Base-by-base conservation (phyloP, 169 alveolate genomes). In the Plasmodium ovale region DNA sequence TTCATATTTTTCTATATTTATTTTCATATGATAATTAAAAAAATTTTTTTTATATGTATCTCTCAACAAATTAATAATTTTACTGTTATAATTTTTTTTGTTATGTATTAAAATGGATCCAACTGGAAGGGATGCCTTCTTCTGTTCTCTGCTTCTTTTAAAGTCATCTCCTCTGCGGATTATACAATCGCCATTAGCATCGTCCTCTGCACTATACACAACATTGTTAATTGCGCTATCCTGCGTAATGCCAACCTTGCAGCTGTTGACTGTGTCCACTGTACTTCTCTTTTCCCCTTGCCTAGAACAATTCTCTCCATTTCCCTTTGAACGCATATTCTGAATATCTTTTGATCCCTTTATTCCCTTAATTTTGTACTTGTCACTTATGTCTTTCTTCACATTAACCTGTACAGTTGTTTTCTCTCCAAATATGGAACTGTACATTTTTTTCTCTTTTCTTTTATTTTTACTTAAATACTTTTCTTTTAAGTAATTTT, bases 1-100 rank as follows among this genome's bases (percentile, higher is more conserved):
- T 39, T 82, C 90, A 82, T 82, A 82, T 35, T 82, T 82, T 82
- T 82, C 90, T 35, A 82, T 69, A 64, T 82, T 82, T 23, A 82
- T 82, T 67, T 82, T 82, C 47, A 51, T 65, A 42, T 82, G 56
- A 37, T 64, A 67, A 65, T 51, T 82, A 23, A 67, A 65, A 33
- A 49, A 49, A 49, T 82, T 67, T 37, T 82, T 82, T 64, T 51
- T 82, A 82, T 65, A 64, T 14, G 69, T 47, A 29, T 82, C 90
- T 65, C 90, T 82, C 42, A 82, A 49, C 25, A 82, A 82, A 82
- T 82, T 51, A 33, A 82, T 65, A 42, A 37, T 42, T 54, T 53
- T 82, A 35, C 42, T 47, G 65, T 56, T 82, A 69, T 82, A 79
- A 64, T 64, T 47, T 35, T 82, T 29, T 82, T 82, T 82, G 29